Conservation (phyloP, 768 basidiomycete species). For the Tubosaeta brunneosetosa region DNA sequence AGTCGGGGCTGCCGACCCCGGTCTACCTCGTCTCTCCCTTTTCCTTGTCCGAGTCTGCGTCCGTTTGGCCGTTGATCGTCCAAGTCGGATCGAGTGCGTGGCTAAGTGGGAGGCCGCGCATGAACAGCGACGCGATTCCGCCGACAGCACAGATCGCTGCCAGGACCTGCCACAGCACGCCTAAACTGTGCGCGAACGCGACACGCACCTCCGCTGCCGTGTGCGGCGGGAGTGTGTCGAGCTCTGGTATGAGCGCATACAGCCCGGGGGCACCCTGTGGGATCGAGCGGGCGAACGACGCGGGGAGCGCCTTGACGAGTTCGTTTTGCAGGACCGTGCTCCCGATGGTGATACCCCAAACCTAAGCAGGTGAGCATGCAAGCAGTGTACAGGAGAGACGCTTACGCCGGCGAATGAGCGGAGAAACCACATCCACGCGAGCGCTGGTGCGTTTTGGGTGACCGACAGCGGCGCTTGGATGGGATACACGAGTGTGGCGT, state of each 20-base stretch:
- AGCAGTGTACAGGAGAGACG: background rate
- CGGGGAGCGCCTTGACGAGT: slow-evolving; percentile 39
- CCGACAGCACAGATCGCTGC: slow-evolving; percentile 31
- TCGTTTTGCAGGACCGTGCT: slow-evolving; percentile 49
- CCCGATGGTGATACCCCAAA: slow-evolving; percentile 50
- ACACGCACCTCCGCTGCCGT: slow-evolving; percentile 32
- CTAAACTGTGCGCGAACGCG: slow-evolving; percentile 40
- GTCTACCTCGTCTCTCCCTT: background rate
- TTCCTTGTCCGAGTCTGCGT: background rate
- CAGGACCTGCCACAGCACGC: slow-evolving; percentile 41
- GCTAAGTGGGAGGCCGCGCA: slow-evolving; percentile 12
- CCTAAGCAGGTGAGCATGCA: slow-evolving; percentile 21
- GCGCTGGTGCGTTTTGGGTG: slow-evolving; percentile 34
- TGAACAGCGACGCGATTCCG: slow-evolving; percentile 12
- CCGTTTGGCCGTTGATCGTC: background rate
- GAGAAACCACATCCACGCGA: slow-evolving; percentile 34
- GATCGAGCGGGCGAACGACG: slow-evolving; percentile 31
- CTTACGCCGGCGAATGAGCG: slow-evolving; percentile 28
- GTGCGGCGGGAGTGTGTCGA: slow-evolving; percentile 33
- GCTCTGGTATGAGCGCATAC: slow-evolving; percentile 43
- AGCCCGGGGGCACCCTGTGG: slow-evolving; percentile 32
- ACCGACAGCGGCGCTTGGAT: slow-evolving; percentile 32
- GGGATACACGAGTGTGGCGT: slow-evolving; percentile 25
- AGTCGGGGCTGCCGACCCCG: background rate
- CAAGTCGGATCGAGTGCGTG: slow-evolving; percentile 7